These are phyloP conservation scores for Debaryomyces robertsiae DNA, from an alignment of 1,139 yeast genomes.

Conservation along the genomic window DNA sequence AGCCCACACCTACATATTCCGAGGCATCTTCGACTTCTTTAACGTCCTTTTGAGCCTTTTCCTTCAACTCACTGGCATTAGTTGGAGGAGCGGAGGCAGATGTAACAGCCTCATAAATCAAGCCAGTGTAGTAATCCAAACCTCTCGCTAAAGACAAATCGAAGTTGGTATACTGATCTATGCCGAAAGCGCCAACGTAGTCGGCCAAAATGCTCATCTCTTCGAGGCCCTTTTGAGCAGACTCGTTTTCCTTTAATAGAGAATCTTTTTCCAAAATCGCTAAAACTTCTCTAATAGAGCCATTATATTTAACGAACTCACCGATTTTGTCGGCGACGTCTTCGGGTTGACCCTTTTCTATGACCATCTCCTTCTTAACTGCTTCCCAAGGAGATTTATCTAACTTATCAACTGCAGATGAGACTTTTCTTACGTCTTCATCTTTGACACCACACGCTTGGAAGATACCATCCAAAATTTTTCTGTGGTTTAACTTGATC, in stretches of 20 bases:
- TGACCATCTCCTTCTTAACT: constrained; percentile 88
- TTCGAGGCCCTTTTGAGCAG: constrained; percentile 77
- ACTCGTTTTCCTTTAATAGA: constrained; percentile 58
- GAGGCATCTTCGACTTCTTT: constrained; percentile 85
- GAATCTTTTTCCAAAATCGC: constrained; percentile 58
- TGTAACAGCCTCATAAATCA: constrained; percentile 95
- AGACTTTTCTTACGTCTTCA: constrained; percentile 89
- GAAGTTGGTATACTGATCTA: constrained; percentile 66
- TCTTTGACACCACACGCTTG: constrained; percentile 92
- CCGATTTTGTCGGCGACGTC: constrained; percentile 94
- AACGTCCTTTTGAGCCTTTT: constrained; percentile 44
- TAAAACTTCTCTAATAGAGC: constrained; percentile 71
- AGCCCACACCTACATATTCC: constrained; percentile 96
- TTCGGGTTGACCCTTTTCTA: constrained; percentile 85
- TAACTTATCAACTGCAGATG: constrained; percentile 94
- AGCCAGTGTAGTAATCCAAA: constrained; percentile 93
- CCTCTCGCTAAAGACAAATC: constrained; percentile 97
- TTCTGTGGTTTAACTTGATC: constrained; percentile 90
- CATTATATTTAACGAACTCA: constrained; percentile 82
- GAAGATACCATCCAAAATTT: constrained; percentile 92
- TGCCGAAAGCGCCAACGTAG: constrained; percentile 79
- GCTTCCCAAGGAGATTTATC: constrained; percentile 96
- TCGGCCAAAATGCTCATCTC: constrained; percentile 78
- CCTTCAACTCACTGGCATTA: constrained; percentile 67
- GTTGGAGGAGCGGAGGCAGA: constrained; percentile 92